A percentile compares a stretch with the other conserved stretches of the same genome.
Evolutionary conservation across 2,329 filamentous ascomycete genomes (phyloP).

Genomic region (Cladosporium sp.): DNA sequence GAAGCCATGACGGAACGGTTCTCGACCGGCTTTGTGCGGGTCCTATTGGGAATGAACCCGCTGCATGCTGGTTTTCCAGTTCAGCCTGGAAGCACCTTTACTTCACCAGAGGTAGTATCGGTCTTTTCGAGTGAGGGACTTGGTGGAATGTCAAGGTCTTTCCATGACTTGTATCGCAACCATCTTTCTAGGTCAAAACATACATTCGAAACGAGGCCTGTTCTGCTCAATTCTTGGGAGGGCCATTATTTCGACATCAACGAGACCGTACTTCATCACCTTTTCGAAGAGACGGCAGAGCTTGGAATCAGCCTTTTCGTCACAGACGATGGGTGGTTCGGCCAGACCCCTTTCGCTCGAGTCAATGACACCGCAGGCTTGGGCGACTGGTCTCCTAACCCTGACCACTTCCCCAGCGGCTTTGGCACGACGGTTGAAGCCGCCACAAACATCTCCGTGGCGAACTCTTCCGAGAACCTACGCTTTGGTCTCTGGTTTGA

Average conservation of each 20-base stretch:
- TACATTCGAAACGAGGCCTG: slow-evolving; percentile 49
- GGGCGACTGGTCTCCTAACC: slow-evolving; percentile 61
- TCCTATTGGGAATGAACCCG: slow-evolving; percentile 58
- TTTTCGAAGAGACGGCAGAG: slow-evolving; percentile 54
- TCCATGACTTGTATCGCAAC: slow-evolving; percentile 59
- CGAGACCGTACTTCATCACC: slow-evolving; percentile 49
- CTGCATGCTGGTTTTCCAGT: slow-evolving; percentile 57
- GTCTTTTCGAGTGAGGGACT: slow-evolving; percentile 58
- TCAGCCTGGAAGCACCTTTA: slow-evolving; percentile 52
- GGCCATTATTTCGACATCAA: slow-evolving; percentile 58
- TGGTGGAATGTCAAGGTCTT: slow-evolving; percentile 58
- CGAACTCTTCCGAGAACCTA: slow-evolving; percentile 46
- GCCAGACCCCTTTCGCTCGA: slow-evolving; percentile 54
- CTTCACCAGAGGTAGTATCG: slow-evolving; percentile 59
- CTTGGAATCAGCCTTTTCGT: slow-evolving; percentile 62
- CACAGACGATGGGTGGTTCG: slow-evolving; percentile 66
- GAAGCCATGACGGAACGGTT: slow-evolving; percentile 58
- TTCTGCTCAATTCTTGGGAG: slow-evolving; percentile 64
- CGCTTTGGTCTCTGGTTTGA: slow-evolving; percentile 65
- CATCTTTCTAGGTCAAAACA: slow-evolving; percentile 57
- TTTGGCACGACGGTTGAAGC: slow-evolving; percentile 48
- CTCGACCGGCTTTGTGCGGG: slow-evolving; percentile 58
- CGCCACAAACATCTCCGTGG: slow-evolving; percentile 45
- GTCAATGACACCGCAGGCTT: slow-evolving; percentile 55
- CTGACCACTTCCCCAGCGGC: slow-evolving; percentile 55